Evolutionary conservation across 768 basidiomycete species (phyloP).

Genomic region (Lyophyllum atratum): DNA sequence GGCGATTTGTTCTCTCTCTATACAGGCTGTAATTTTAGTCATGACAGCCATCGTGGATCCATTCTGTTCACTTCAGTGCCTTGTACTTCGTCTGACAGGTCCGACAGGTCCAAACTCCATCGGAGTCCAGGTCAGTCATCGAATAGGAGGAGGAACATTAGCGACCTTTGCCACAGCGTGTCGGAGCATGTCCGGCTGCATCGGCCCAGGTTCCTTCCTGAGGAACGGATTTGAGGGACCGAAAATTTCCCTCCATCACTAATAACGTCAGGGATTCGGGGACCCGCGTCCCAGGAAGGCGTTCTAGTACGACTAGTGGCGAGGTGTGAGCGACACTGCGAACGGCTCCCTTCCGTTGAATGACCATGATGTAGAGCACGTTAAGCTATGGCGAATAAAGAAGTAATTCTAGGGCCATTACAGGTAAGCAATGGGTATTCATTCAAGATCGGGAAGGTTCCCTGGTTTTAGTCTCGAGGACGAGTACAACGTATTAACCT

Average conservation of each 20-base stretch:
- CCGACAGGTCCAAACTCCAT: too few species aligned
- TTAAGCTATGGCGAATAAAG: too few species aligned
- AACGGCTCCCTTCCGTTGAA: background rate
- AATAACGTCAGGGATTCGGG: background rate
- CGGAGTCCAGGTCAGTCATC: background rate
- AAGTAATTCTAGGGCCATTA: too few species aligned
- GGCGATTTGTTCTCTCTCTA: background rate
- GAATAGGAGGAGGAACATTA: background rate
- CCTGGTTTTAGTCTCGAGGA: too few species aligned
- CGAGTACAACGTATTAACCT: too few species aligned
- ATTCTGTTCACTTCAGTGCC: background rate
- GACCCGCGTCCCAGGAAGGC: background rate
- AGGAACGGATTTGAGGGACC: background rate
- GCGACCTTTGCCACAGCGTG: background rate
- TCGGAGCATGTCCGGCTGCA: background rate
- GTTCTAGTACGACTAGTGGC: background rate
- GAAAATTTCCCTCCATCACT: background rate
- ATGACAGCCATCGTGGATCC: background rate
- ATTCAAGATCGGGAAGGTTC: too few species aligned
- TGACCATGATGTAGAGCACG: background rate
- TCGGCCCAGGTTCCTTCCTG: background rate
- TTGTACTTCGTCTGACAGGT: background rate
- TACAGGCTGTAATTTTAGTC: background rate
- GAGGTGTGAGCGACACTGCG: background rate
- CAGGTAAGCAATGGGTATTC: too few species aligned